A percentile compares a stretch with the other conserved stretches of the same genome.
phyloP scores from a whole-genome alignment of 352 stramenopile species.

The Globisporangium ultimum region DNA sequence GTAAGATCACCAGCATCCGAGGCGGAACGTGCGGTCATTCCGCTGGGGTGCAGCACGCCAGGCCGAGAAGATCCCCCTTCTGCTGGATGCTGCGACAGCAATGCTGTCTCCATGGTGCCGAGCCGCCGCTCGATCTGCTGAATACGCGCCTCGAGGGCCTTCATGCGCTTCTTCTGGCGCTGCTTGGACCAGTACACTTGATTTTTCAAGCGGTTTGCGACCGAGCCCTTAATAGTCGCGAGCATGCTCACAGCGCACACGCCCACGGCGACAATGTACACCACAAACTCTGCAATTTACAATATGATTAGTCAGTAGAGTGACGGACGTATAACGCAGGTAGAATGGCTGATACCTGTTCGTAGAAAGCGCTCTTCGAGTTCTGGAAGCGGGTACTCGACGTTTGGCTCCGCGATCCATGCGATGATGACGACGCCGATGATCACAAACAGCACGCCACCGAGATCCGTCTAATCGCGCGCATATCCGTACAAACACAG shows the following conservation, averaged over 20 bases:
- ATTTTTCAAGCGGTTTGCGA: slow-evolving; percentile 82
- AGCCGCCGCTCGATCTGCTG: slow-evolving; percentile 66
- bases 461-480: slow-evolving; percentile 55
- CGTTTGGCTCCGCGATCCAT: slow-evolving; percentile 81
- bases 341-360: slow-evolving; percentile 30
- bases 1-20: neutral
- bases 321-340: neutral
- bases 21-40: no score
- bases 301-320: neutral
- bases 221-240: slow-evolving; percentile 85
- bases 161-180: slow-evolving; percentile 80
- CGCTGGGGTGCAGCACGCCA: neutral
- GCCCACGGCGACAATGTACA: slow-evolving; percentile 78
- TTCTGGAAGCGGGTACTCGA: slow-evolving; percentile 81
- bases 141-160: slow-evolving; percentile 67
- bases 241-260: slow-evolving; percentile 79
- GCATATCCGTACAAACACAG: slow-evolving; percentile 1
- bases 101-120: slow-evolving; percentile 57
- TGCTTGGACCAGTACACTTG: slow-evolving; percentile 80
- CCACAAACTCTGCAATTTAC: slow-evolving; percentile 44
- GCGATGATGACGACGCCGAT: slow-evolving; percentile 84
- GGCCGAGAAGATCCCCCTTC: neutral
- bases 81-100: slow-evolving; percentile 28
- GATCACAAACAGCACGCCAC: slow-evolving; percentile 86
- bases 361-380: slow-evolving; percentile 81